Conservation (phyloP, 2,329 filamentous ascomycete genomes). For the Epichloe aotearoae region DNA sequence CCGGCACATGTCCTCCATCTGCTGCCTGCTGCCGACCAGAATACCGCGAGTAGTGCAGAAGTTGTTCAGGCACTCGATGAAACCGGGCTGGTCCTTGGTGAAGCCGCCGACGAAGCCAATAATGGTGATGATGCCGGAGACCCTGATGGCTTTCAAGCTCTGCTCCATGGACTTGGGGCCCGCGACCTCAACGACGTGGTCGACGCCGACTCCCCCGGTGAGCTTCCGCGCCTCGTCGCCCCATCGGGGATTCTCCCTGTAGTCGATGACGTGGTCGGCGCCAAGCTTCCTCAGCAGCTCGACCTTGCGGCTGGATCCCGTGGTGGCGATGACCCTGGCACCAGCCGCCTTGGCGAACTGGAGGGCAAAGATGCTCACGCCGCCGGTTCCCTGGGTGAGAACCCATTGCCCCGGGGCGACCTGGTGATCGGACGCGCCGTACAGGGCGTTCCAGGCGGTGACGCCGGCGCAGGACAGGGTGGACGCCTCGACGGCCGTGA, state of each 20-base stretch:
- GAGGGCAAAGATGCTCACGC: conserved; percentile 53
- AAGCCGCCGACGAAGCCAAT: conserved; percentile 24
- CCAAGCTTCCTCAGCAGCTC: conserved; percentile 30
- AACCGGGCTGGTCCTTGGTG: conserved; percentile 16
- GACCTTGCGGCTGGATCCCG: conserved; percentile 30
- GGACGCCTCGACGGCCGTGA: conserved; percentile 38
- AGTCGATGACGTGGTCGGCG: conserved; percentile 37
- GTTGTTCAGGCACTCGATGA: conserved; percentile 19
- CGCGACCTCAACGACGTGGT: conserved; percentile 35
- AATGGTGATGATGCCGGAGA: conserved; percentile 32
- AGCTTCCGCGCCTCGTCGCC: conserved; percentile 29
- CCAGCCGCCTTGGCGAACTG: conserved; percentile 40
- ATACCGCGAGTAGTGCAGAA: conserved; percentile 31
- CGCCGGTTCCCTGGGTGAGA: conserved; percentile 58
- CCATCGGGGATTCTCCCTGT: conserved; percentile 32
- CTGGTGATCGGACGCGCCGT: conserved; percentile 33
- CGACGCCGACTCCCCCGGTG: conserved; percentile 32
- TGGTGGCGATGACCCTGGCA: conserved; percentile 35
- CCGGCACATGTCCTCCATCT: conserved; percentile 39
- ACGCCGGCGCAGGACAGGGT: conserved; percentile 48
- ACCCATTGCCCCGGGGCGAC: conserved; percentile 44
- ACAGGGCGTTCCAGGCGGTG: conserved; percentile 54
- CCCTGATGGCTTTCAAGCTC: conserved; percentile 30
- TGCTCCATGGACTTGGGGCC: conserved; percentile 30
- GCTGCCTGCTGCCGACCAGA: conserved; percentile 29